phyloP scores from a whole-genome alignment of 352 stramenopile species.

The Plasmopara muralis region DNA sequence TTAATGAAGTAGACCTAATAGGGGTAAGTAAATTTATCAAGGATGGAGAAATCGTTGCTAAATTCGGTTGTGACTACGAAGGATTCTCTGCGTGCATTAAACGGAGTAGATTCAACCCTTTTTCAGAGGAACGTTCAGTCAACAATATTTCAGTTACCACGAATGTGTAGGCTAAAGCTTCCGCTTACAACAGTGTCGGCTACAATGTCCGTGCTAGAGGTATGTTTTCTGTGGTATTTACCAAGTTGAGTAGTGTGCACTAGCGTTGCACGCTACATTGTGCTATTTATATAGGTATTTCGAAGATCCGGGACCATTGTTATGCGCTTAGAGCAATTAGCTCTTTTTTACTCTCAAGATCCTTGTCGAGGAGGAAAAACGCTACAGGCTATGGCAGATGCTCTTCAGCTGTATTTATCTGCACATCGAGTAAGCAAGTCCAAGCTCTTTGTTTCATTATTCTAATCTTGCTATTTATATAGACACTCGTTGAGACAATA shows the following conservation, averaged over 20 bases:
- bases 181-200: conserved; percentile 30
- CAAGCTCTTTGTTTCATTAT: not conserved
- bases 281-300: conserved; percentile 30
- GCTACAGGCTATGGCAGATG: conserved; percentile 49
- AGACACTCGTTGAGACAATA: conserved; percentile 22
- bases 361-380: conserved; percentile 53
- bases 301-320: conserved; percentile 42
- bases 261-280: conserved; percentile 1
- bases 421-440: conserved; percentile 38
- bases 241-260: not conserved
- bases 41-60: not conserved
- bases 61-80: conserved; percentile 18
- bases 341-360: conserved; percentile 59
- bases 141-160: conserved; percentile 41
- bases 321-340: conserved; percentile 57
- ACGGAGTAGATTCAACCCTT: conserved; percentile 56
- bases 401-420: conserved; percentile 42
- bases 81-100: conserved; percentile 51
- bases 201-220: conserved; percentile 42
- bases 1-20: conserved; percentile 51
- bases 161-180: conserved; percentile 36
- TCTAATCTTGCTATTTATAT: conserved; percentile 6
- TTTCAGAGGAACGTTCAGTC: conserved; percentile 36
- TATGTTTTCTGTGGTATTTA: conserved; percentile 6
- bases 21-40: conserved; percentile 31